Conservation (phyloP, 345 rosid species). For the Euclidium syriacum region DNA sequence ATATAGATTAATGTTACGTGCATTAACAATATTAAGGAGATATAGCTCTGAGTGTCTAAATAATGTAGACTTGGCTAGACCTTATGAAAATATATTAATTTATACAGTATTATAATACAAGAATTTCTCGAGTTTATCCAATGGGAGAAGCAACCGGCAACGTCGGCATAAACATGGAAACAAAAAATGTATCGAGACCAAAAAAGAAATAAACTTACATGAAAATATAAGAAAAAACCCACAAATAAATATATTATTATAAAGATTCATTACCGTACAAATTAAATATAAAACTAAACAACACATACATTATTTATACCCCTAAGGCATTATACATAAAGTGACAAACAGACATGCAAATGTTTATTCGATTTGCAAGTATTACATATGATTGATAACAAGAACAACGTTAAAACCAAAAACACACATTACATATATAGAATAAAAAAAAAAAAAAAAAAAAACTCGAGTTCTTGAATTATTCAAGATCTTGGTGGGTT, state of each 20-base stretch:
- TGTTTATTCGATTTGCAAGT: conserved; percentile 14
- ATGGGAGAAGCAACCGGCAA: conserved; percentile 31
- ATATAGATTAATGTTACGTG: conserved; percentile 4
- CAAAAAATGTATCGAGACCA: conserved; percentile 26
- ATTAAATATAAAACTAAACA: background rate
- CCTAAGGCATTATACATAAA: too few relatives aligned
- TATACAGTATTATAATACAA: conserved; percentile 17
- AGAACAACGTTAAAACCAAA: background rate
- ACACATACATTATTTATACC: conserved; percentile 9
- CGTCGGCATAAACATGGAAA: conserved; percentile 19
- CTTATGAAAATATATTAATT: background rate
- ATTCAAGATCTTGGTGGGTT: conserved; percentile 33
- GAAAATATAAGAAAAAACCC: background rate
- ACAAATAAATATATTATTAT: background rate
- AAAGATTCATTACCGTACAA: conserved; percentile 21
- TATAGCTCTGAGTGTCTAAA: conserved; percentile 1
- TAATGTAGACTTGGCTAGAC: conserved; percentile 19
- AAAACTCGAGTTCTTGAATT: conserved; percentile 8
- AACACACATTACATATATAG: conserved; percentile 7
- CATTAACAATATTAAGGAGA: background rate
- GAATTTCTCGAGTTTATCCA: conserved; percentile 28
- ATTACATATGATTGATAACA: conserved; percentile 5
- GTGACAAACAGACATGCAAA: conserved; percentile 15
- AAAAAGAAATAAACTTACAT: background rate
- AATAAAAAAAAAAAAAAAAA: background rate